Percentiles rank a stretch among this genome's conserved stretches.
phyloP scores from a whole-genome alignment of 441 rosid species.

The Melastoma candidum region DNA sequence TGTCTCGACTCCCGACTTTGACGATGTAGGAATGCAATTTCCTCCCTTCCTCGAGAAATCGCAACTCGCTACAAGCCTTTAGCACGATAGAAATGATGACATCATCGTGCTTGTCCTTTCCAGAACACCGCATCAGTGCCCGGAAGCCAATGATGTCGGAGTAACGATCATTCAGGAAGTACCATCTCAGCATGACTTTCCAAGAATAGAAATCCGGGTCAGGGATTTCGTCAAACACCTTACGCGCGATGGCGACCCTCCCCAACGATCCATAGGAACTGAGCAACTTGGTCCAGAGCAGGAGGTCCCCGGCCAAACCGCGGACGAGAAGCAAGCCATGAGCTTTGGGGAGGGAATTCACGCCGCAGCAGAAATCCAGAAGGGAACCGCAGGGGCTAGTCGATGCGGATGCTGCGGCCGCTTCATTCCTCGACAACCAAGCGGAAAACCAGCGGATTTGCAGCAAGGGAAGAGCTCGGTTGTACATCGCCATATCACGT shows the following conservation, averaged over 20 bases:
- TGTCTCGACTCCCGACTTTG: constrained; percentile 32
- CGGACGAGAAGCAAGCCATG: constrained; percentile 36
- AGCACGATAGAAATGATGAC: constrained; percentile 39
- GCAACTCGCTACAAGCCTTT: constrained; percentile 45
- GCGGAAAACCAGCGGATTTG: too few relatives aligned
- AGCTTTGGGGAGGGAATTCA: constrained; percentile 27
- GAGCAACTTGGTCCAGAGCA: constrained; percentile 46
- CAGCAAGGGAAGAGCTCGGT: too few relatives aligned
- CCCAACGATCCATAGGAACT: constrained; percentile 58
- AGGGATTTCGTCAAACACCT: constrained; percentile 38
- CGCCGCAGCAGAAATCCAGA: constrained; percentile 35
- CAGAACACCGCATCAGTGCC: constrained; percentile 17
- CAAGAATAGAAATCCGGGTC: constrained; percentile 41
- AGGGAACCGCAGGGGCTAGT: constrained; percentile 5
- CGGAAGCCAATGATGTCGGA: constrained; percentile 25
- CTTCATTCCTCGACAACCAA: too few relatives aligned
- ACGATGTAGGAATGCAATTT: constrained; percentile 40
- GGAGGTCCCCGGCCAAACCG: constrained; percentile 36
- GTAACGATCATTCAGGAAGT: constrained; percentile 26
- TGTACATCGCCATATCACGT: too few relatives aligned
- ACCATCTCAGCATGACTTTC: constrained; percentile 52
- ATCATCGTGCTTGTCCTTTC: constrained; percentile 23
- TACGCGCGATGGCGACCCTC: constrained; percentile 36
- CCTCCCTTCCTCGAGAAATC: constrained; percentile 32
- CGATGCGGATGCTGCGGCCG: too few relatives aligned